phyloP scores from a whole-genome alignment of 495 filamentous ascomycete genomes.

The Choiromyces venosus region DNA sequence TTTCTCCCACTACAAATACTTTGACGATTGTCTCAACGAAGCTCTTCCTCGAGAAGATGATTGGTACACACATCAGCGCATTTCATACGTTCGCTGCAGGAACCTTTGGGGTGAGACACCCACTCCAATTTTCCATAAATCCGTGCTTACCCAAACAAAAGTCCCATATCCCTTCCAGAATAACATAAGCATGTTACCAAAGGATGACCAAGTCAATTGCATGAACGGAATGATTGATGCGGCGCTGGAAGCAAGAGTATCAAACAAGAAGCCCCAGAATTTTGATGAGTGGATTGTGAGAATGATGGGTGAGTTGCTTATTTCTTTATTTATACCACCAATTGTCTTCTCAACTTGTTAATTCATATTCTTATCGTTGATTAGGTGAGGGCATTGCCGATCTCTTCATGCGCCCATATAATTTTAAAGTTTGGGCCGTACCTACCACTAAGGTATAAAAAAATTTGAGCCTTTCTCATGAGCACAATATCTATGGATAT shows the following conservation, averaged over 20 bases:
- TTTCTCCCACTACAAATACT: constrained; percentile 99
- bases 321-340: not conserved
- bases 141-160: constrained; percentile 20
- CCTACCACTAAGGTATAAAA: constrained; percentile 97
- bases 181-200: constrained; percentile 97
- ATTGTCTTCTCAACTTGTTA: not conserved
- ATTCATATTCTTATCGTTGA: not conserved
- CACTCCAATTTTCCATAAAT: not conserved
- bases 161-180: constrained; percentile 99
- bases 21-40: constrained; percentile 97
- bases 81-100: constrained; percentile 98
- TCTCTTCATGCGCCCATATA: constrained; percentile 98
- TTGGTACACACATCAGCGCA: constrained; percentile 97
- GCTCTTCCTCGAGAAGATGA: constrained; percentile 87
- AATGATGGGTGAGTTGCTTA: constrained; percentile 61
- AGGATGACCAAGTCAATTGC: constrained; percentile 92
- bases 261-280: constrained; percentile 84
- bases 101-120: constrained; percentile 57
- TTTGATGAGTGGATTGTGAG: constrained; percentile 99
- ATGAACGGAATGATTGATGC: constrained; percentile 98
- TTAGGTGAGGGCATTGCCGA: constrained; percentile 67
- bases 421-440: constrained; percentile 99
- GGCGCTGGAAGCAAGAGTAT: constrained; percentile 73
- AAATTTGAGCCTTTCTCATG: constrained; percentile 16
- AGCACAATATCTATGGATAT: constrained; percentile 5